phyloP scores from a whole-genome alignment of 345 rosid species.

The Eucalyptus virginea region DNA sequence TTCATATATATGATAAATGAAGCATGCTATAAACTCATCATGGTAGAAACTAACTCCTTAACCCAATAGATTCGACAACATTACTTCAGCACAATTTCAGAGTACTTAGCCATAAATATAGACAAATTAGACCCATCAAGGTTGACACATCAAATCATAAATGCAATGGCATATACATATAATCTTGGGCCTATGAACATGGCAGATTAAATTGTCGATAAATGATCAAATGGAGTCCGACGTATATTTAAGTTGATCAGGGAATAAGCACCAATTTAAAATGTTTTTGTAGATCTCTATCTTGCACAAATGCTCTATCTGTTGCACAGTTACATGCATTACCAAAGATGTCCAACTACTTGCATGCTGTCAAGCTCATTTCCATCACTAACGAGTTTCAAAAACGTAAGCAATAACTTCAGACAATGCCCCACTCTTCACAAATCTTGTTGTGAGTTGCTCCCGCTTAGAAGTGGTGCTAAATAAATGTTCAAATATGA shows the following conservation, averaged over 20 bases:
- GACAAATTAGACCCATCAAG: neutral
- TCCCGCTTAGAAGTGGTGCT: neutral
- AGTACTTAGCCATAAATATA: neutral
- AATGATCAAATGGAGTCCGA: neutral
- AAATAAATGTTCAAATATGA: neutral
- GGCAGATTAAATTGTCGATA: neutral
- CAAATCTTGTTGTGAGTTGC: neutral
- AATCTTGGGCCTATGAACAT: neutral
- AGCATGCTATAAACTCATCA: neutral
- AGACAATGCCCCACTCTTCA: neutral
- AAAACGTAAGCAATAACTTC: neutral
- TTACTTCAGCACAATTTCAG: neutral
- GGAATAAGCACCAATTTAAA: neutral
- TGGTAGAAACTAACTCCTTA: neutral
- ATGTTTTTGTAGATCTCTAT: neutral
- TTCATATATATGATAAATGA: neutral
- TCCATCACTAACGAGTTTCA: neutral
- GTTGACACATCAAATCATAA: neutral
- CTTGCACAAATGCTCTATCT: neutral
- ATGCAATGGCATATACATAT: neutral
- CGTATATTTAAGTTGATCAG: neutral
- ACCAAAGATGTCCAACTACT: neutral
- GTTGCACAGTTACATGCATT: neutral
- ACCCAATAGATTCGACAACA: neutral
- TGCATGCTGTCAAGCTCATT: neutral